A percentile compares a stretch with the other conserved stretches of the same genome.
phyloP scores from a whole-genome alignment of 164 flowering plant species.

The Umbellularia californica region DNA sequence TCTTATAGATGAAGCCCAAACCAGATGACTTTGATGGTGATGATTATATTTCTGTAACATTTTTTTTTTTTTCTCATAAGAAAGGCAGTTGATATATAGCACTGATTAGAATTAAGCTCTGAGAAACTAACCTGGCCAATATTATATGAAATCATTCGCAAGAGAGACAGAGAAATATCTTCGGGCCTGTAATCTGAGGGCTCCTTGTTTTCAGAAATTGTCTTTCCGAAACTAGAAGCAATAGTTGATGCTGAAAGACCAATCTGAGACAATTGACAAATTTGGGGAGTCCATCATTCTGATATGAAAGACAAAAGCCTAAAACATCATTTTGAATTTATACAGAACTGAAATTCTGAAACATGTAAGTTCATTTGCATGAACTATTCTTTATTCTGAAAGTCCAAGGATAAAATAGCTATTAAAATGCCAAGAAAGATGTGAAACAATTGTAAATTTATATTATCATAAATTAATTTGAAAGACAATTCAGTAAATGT shows the following conservation, averaged over 20 bases:
- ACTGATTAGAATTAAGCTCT: neutral
- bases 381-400: no score
- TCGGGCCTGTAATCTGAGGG: slow-evolving; percentile 93
- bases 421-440: neutral
- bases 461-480: no score
- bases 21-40: no score
- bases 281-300: neutral
- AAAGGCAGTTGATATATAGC: neutral
- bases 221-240: slow-evolving; percentile 98
- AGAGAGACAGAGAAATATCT: slow-evolving; percentile 90
- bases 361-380: no score
- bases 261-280: slow-evolving; percentile 44
- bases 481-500: no score
- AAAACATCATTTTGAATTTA: neutral
- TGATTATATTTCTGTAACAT: no score
- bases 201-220: slow-evolving; percentile 84
- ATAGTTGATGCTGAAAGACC: slow-evolving; percentile 96
- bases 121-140: slow-evolving; percentile 83
- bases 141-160: slow-evolving; percentile 95
- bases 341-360: no score
- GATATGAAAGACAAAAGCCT: neutral
- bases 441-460: no score
- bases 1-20: no score
- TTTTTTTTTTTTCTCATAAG: neutral
- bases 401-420: no score